Percentiles rank a stretch among this genome's conserved stretches.
Evolutionary conservation across 768 basidiomycete genomes (phyloP).

Genomic region (Plicaturopsis crispa): DNA sequence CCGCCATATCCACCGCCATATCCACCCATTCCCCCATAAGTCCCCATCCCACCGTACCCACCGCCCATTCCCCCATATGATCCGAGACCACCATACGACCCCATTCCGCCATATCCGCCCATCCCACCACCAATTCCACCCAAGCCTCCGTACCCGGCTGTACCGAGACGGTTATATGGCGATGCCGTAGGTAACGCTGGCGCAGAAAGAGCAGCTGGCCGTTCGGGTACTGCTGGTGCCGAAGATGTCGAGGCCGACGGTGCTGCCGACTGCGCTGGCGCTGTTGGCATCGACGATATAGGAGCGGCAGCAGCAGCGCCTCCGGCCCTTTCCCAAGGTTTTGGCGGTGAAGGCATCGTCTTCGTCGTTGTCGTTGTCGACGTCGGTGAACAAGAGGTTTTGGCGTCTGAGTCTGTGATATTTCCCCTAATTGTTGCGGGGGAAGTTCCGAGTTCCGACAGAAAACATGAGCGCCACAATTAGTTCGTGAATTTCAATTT

Average conservation of each 20-base stretch:
- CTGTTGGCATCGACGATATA: slow-evolving; percentile 18
- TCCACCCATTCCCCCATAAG: slow-evolving; percentile 23
- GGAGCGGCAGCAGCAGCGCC: slow-evolving; percentile 26
- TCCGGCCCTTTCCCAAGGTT: slow-evolving; percentile 77
- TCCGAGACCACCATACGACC: slow-evolving; percentile 16
- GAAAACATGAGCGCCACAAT: no score
- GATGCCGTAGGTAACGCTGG: slow-evolving; percentile 30
- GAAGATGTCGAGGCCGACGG: slow-evolving; percentile 17
- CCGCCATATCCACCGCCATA: slow-evolving; percentile 31
- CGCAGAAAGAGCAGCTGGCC: slow-evolving; percentile 47
- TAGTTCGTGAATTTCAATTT: no score
- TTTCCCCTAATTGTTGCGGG: no score
- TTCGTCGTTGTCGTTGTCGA: slow-evolving; percentile 5
- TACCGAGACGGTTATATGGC: slow-evolving; percentile 35
- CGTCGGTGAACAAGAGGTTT: no score
- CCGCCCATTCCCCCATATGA: slow-evolving; percentile 21
- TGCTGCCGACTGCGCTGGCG: slow-evolving; percentile 18
- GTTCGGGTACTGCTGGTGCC: slow-evolving; percentile 48
- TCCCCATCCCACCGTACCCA: slow-evolving; percentile 22
- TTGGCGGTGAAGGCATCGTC: slow-evolving; percentile 77
- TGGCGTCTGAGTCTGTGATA: no score
- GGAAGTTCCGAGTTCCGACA: no score
- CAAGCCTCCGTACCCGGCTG: slow-evolving; percentile 29
- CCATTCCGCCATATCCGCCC: slow-evolving; percentile 34
- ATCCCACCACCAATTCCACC: slow-evolving; percentile 22